A percentile compares a stretch with the other conserved stretches of the same genome.
Conservation (phyloP, 2,329 filamentous ascomycete species). For the Cladosporium velox region DNA sequence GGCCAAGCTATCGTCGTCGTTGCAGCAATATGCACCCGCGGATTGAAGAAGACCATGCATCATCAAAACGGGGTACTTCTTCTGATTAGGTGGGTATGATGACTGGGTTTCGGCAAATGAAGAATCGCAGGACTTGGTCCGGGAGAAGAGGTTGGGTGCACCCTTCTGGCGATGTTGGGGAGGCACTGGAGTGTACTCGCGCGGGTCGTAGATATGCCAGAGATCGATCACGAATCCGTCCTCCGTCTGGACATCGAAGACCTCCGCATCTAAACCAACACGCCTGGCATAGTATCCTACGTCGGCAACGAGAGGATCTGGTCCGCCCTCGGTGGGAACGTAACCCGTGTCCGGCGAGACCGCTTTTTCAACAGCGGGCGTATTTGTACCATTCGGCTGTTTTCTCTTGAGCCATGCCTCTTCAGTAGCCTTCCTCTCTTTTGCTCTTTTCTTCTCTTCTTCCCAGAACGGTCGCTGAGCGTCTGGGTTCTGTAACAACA, state of each 20-base stretch:
- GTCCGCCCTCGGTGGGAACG: conserved; percentile 74
- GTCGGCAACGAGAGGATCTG: conserved; percentile 76
- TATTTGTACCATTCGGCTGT: conserved; percentile 45
- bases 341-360: conserved; percentile 56
- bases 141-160: conserved; percentile 62
- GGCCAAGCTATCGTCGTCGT: conserved; percentile 84
- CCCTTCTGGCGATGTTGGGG: conserved; percentile 51
- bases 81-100: conserved; percentile 39
- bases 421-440: conserved; percentile 59
- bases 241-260: conserved; percentile 83
- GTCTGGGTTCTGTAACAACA: conserved; percentile 64
- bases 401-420: conserved; percentile 60
- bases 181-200: conserved; percentile 60
- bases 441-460: conserved; percentile 66
- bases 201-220: conserved; percentile 87
- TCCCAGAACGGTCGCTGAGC: conserved; percentile 66
- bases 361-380: conserved; percentile 44
- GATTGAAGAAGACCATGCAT: conserved; percentile 89
- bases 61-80: conserved; percentile 79
- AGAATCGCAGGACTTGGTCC: conserved; percentile 26
- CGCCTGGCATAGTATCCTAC: conserved; percentile 82
- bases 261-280: conserved; percentile 83
- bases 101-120: conserved; percentile 39
- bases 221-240: conserved; percentile 89
- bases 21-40: conserved; percentile 83